Evolutionary conservation across 2,329 filamentous ascomycete genomes (phyloP), one percentile per base, ranked within the genome.

Genomic region (Helminthosporium solani): DNA sequence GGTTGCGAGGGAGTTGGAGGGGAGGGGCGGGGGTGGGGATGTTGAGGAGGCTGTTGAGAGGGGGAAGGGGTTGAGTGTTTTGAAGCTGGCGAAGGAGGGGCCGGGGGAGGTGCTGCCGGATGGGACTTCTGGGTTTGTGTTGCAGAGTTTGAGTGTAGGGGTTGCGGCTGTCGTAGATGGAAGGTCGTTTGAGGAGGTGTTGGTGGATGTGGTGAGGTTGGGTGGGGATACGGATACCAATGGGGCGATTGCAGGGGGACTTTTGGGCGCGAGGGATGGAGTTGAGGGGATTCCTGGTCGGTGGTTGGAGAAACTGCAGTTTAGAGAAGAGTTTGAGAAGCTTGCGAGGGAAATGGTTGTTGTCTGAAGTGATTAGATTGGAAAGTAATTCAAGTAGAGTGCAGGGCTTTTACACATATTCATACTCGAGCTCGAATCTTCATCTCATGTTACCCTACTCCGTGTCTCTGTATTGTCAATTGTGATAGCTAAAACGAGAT

Each of bases 211-310:
- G 16, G 72, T 77, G 7, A 55, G 72, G 3, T 60, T 78, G 25
- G 75, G 76, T 1, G 57, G 54, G 14, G 75, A 78, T 44, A 73
- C 74, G 0, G 76, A 78, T 48, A 77, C 75, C 9, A 78, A 78
- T 43, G 74, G 54, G 0, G 75, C 75, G 0, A 70, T 78, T 33
- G 73, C 75, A 0, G 75, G 75, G 1, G 75, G 75, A 0, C 50
- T 78, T 2, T 46, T 78, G 2, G 75, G 75, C 0, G 75, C 74
- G 1, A 59, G 73, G 20, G 73, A 77, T 38, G 76, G 76, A 2
- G 58, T 68, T 2, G 59, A 66, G 2, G 70, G 61, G 4, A 70
- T 78, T n/a, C 75, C 75, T 1, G 18, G 38, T n/a, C 28, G 58
- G 12, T 78, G 76, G 75, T 58, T 61, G 41, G 34, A 39, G 33